Evolutionary conservation across 2,329 filamentous ascomycete genomes (phyloP).

Genomic region (Chrysoporthe austroafricana): DNA sequence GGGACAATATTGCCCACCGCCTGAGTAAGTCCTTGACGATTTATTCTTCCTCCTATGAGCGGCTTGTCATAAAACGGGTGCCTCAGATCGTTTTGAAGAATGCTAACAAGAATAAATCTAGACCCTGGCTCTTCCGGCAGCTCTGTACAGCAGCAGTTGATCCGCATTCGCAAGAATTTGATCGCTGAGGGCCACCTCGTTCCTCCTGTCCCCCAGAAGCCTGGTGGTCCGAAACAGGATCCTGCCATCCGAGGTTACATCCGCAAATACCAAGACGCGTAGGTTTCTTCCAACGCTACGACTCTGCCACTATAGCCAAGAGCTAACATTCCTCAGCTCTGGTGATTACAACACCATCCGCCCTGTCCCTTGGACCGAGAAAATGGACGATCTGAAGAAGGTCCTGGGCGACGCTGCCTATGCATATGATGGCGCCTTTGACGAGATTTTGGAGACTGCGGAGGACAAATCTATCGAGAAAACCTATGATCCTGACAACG

Average conservation of each 20-base stretch:
- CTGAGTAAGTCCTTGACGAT: conserved; percentile 31
- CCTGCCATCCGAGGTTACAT: conserved; percentile 40
- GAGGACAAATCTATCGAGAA: neutral
- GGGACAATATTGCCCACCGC: conserved; percentile 46
- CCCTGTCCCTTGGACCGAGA: conserved; percentile 39
- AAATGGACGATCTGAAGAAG: conserved; percentile 38
- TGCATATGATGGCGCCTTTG: neutral
- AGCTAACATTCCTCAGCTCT: neutral
- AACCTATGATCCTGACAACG: neutral
- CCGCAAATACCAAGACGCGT: conserved; percentile 34
- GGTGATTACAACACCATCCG: conserved; percentile 36
- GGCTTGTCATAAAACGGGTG: neutral
- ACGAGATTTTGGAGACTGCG: neutral
- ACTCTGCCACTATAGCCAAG: neutral
- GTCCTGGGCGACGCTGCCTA: conserved; percentile 36
- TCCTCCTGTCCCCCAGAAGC: conserved; percentile 41
- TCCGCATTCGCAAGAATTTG: conserved; percentile 40
- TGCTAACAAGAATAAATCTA: neutral
- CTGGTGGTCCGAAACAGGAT: conserved; percentile 31
- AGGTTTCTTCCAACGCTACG: neutral
- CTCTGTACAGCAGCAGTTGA: conserved; percentile 44
- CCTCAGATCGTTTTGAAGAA: no score
- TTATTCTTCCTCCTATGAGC: neutral
- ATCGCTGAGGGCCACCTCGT: conserved; percentile 47
- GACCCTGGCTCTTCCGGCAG: conserved; percentile 46